These are phyloP conservation scores for Coemansia reversa DNA, from an alignment of 192 early-diverging fungal species.

Conservation along the genomic window DNA sequence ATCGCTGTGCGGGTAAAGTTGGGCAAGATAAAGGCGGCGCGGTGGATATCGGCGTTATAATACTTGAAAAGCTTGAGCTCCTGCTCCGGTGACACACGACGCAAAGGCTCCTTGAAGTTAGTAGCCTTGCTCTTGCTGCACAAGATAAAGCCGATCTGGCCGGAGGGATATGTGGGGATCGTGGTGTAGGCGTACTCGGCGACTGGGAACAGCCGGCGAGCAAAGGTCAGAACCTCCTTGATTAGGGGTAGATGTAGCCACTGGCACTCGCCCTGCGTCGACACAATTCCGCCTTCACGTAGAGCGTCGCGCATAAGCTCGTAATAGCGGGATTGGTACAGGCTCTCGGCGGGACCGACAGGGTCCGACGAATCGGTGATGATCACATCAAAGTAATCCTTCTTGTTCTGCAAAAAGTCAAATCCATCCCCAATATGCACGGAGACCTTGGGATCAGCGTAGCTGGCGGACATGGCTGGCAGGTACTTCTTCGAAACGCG, in stretches of 20 bases:
- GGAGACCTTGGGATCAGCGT: conserved; percentile 91
- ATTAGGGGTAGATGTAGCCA: conserved; percentile 96
- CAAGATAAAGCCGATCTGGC: conserved; percentile 95
- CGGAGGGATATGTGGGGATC: conserved; percentile 97
- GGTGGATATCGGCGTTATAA: conserved; percentile 93
- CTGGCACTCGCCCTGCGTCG: conserved; percentile 98
- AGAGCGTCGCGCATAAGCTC: conserved; percentile 91
- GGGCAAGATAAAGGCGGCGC: conserved; percentile 88
- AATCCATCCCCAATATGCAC: conserved; percentile 97
- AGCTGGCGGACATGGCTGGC: conserved; percentile 90
- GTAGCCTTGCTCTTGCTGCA: conserved; percentile 81
- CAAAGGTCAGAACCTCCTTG: conserved; percentile 81
- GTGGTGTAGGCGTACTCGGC: conserved; percentile 93
- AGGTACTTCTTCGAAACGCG: conserved; percentile 91
- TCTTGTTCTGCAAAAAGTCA: conserved; percentile 85
- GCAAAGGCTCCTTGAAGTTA: conserved; percentile 75
- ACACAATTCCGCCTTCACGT: conserved; percentile 86
- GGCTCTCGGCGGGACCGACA: conserved; percentile 92
- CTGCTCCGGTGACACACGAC: conserved; percentile 72
- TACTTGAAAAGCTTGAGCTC: conserved; percentile 84
- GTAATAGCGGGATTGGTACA: conserved; percentile 93
- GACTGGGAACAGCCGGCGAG: conserved; percentile 79
- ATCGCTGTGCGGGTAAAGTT: conserved; percentile 73
- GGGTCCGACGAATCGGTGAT: conserved; percentile 99
- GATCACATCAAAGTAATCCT: conserved; percentile 90